Base-by-base conservation (phyloP, 352 stramenopile genomes). In the Phytophthora pisi region DNA sequence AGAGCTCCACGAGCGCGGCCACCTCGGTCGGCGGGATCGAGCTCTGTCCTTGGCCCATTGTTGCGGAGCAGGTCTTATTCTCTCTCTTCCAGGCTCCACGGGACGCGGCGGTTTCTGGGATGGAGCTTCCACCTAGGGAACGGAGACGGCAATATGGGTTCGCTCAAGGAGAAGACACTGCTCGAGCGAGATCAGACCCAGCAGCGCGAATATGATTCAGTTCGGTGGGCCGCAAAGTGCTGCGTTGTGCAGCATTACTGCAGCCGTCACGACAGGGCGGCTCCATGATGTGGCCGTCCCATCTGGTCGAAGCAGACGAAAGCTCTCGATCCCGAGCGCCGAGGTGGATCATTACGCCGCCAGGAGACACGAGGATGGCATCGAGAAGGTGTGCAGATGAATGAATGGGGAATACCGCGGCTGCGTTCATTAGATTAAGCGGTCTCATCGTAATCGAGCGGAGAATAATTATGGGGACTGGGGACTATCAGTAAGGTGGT, bases 31-130 rank as follows among this genome's bases (percentile, higher is more conserved):
- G 59, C 28, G 86, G 84, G 57, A 95, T 88, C 16, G 86, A 91
- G 65, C 84, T 93, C 78, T 91, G 86, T 62, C 84, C 84, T 65
- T 93, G 84, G 51, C 86, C 86, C 86, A 94, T 93, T 38, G 10
- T 8, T 36, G 13, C 43, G 20, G 20, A 20, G 20, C 20, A 20
- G 3, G 18, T 47, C 51, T 51, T 45, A 51, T 69, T 64, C 54
- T 68, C 53, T 68, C 57, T 38, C 8, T 11, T 38, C 31, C 67
- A 50, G 38, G 38, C 38, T 20, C 38, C 20, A 15, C 53, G 42
- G 46, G 47, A 28, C 20, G 30, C 50, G 59, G 52, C 52, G 38
- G 66, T 69, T 75, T 75, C 56, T 66, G 52, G 43, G 42, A 61
- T 47, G 26, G 49, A 20, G 50, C 26, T 13, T 15, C 26, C 26